A percentile compares a stretch with the other conserved stretches of the same genome.
These are phyloP conservation scores for Trametes cinnabarina DNA, from an alignment of 768 basidiomycete species.

Conservation along the genomic window DNA sequence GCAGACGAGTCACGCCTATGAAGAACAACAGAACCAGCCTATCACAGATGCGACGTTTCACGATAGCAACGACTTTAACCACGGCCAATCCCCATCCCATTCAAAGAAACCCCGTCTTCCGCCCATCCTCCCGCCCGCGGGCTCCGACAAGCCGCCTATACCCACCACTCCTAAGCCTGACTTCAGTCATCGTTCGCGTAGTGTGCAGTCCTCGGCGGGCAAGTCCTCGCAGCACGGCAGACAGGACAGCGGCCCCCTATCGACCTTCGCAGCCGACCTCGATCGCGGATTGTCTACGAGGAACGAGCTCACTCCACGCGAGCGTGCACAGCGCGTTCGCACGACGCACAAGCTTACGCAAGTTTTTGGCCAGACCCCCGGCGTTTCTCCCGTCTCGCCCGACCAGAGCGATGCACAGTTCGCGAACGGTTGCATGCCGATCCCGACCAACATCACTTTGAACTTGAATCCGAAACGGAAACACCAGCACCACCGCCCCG, in stretches of 20 bases:
- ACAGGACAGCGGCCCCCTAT: slow-evolving; percentile 1
- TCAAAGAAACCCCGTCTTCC: slow-evolving; percentile 30
- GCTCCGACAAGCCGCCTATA: slow-evolving; percentile 40
- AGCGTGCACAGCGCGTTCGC: slow-evolving; percentile 70
- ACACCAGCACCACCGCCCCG: slow-evolving; percentile 26
- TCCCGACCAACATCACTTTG: slow-evolving; percentile 12
- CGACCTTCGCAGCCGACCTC: slow-evolving; percentile 7
- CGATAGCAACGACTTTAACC: slow-evolving; percentile 8
- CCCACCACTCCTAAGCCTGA: slow-evolving; percentile 47
- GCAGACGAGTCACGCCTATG: background rate
- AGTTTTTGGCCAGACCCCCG: slow-evolving; percentile 70
- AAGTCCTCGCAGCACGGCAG: slow-evolving; percentile 1
- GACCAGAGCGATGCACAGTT: slow-evolving; percentile 15
- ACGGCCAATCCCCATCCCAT: slow-evolving; percentile 13
- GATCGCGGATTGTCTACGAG: slow-evolving; percentile 45
- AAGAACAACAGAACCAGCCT: slow-evolving; percentile 4
- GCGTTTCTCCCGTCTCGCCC: slow-evolving; percentile 5
- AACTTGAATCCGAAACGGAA: slow-evolving; percentile 17
- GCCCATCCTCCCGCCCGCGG: slow-evolving; percentile 30
- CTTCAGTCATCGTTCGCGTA: slow-evolving; percentile 37
- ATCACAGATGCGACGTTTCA: background rate
- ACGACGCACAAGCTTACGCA: slow-evolving; percentile 78
- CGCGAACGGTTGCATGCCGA: slow-evolving; percentile 19
- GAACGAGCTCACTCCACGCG: slow-evolving; percentile 60
- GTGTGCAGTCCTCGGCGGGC: slow-evolving; percentile 16